Percentiles rank a stretch among this genome's conserved stretches.
Evolutionary conservation across 2,329 filamentous ascomycete species (phyloP).

Genomic region (Neospermospora avenae): DNA sequence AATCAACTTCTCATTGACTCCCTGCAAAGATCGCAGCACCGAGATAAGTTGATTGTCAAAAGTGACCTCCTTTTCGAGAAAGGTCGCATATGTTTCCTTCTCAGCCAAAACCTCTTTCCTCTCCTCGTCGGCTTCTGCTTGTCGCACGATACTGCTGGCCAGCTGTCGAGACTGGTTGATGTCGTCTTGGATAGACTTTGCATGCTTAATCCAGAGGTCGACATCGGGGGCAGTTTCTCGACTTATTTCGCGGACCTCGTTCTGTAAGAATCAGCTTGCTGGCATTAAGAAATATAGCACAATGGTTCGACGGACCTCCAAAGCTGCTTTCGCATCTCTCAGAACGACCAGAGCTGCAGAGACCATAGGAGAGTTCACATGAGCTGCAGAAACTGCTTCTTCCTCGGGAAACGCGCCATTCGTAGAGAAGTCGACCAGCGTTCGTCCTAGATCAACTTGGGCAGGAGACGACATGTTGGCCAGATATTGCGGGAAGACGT

Average conservation of each 20-base stretch:
- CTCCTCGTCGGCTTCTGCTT: conserved; percentile 63
- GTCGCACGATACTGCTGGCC: conserved; percentile 75
- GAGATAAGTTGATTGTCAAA: conserved; percentile 56
- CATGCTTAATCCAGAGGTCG: conserved; percentile 80
- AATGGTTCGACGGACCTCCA: conserved; percentile 40
- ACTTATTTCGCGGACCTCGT: conserved; percentile 72
- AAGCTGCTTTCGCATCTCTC: conserved; percentile 41
- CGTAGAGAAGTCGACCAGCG: conserved; percentile 61
- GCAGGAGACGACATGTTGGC: conserved; percentile 27
- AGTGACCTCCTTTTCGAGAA: conserved; percentile 54
- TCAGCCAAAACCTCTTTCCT: conserved; percentile 37
- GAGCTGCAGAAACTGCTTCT: conserved; percentile 37
- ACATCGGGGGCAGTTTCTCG: conserved; percentile 75
- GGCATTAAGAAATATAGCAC: not conserved
- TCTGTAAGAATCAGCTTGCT: conserved; percentile 21
- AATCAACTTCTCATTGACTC: conserved; percentile 59
- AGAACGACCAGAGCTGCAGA: conserved; percentile 42
- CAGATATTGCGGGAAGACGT: not conserved
- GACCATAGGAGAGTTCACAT: conserved; percentile 34
- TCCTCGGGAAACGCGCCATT: conserved; percentile 48
- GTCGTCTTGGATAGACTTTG: conserved; percentile 79
- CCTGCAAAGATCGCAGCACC: conserved; percentile 49
- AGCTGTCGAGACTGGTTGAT: conserved; percentile 76
- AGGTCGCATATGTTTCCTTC: conserved; percentile 54
- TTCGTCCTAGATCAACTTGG: conserved; percentile 45